Percentiles rank a stretch among this genome's conserved stretches.
Conservation (phyloP, 331 rosid species). For the Cucumis variabilis region DNA sequence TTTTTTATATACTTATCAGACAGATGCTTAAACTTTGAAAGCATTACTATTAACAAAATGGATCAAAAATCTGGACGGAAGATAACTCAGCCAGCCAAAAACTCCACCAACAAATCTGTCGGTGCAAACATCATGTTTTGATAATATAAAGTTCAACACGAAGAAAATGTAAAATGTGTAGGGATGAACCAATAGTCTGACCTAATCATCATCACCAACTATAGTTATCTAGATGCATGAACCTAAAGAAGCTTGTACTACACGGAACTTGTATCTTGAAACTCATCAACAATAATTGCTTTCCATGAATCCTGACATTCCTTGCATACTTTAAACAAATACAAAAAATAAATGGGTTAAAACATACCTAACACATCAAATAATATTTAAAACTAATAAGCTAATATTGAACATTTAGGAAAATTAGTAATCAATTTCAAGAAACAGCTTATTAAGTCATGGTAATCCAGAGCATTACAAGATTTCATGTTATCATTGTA, state of each 20-base stretch:
- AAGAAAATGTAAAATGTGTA: not conserved
- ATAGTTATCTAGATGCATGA: constrained; percentile 81
- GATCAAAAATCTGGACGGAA: not conserved
- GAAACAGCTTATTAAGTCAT: too few relatives aligned
- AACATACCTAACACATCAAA: constrained; percentile 33
- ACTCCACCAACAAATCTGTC: not conserved
- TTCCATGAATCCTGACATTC: constrained; percentile 81
- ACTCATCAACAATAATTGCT: constrained; percentile 93
- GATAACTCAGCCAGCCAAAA: not conserved
- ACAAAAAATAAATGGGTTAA: constrained; percentile 37
- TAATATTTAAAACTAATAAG: constrained; percentile 27
- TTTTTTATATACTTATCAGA: not conserved
- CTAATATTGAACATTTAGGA: constrained; percentile 70
- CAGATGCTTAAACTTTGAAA: not conserved
- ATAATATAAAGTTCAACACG: not conserved
- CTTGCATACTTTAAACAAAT: constrained; percentile 58
- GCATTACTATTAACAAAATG: not conserved
- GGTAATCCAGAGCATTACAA: too few relatives aligned
- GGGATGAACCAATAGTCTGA: too few relatives aligned
- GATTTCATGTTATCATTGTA: too few relatives aligned
- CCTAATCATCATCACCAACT: constrained; percentile 94
- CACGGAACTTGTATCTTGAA: constrained; percentile 98
- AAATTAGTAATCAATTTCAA: constrained; percentile 57
- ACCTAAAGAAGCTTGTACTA: constrained; percentile 76
- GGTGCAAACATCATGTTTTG: not conserved